Conservation (phyloP, 495 filamentous ascomycete genomes). For the Penicillium fimorum region DNA sequence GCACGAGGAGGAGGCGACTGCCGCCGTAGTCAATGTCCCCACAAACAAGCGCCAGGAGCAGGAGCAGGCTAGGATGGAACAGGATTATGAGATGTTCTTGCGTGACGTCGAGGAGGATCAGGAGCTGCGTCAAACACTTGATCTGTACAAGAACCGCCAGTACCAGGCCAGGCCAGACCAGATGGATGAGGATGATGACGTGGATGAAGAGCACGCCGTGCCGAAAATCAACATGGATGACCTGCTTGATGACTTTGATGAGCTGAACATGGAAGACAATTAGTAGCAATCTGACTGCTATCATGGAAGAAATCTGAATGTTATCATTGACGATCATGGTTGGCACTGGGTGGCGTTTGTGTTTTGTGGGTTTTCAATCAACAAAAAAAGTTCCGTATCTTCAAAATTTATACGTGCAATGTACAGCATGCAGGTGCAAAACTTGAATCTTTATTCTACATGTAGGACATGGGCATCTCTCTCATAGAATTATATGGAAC, state of each 20-base stretch:
- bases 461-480: neutral
- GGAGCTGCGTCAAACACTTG: slow-evolving; percentile 78
- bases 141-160: slow-evolving; percentile 74
- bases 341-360: slow-evolving; percentile 29
- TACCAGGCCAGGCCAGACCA: slow-evolving; percentile 49
- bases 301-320: slow-evolving; percentile 15
- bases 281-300: slow-evolving; percentile 23
- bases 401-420: slow-evolving; percentile 19
- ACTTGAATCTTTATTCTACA: neutral
- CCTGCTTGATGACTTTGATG: slow-evolving; percentile 86
- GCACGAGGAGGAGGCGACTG: slow-evolving; percentile 63
- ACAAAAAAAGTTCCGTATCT: slow-evolving; percentile 18
- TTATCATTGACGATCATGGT: slow-evolving; percentile 33
- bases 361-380: slow-evolving; percentile 13
- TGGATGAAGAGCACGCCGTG: slow-evolving; percentile 57
- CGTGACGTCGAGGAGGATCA: slow-evolving; percentile 93
- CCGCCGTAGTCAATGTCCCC: slow-evolving; percentile 23
- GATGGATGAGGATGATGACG: slow-evolving; percentile 60
- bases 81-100: slow-evolving; percentile 96
- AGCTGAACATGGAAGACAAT: slow-evolving; percentile 48
- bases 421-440: slow-evolving; percentile 5
- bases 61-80: slow-evolving; percentile 79
- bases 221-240: slow-evolving; percentile 81
- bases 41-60: slow-evolving; percentile 57
- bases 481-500: neutral